phyloP scores from a whole-genome alignment of 805 yeast species.

The Lipomyces lipofer region DNA sequence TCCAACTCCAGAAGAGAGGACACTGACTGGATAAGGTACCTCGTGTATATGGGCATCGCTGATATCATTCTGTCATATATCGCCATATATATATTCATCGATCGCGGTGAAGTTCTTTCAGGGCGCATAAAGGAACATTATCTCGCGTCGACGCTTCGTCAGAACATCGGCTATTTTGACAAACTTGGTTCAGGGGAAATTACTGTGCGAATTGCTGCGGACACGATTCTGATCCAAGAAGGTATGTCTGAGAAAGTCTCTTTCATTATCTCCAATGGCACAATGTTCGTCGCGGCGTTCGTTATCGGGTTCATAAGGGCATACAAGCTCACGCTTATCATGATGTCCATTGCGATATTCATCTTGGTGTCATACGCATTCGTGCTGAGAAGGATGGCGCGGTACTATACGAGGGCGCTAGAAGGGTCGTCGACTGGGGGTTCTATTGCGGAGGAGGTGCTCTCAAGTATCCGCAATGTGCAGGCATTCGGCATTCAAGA shows the following conservation, averaged over 20 bases:
- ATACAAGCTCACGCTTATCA: constrained; percentile 42
- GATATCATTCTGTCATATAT: constrained; percentile 32
- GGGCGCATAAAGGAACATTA: constrained; percentile 44
- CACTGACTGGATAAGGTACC: not conserved
- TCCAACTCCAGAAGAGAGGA: no score
- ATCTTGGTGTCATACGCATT: constrained; percentile 36
- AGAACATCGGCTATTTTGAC: constrained; percentile 47
- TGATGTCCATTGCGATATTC: constrained; percentile 39
- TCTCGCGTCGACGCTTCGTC: constrained; percentile 42
- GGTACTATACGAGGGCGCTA: constrained; percentile 12
- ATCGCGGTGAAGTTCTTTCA: constrained; percentile 45
- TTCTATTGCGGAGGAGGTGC: constrained; percentile 45
- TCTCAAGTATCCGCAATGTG: constrained; percentile 44
- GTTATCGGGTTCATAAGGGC: constrained; percentile 41
- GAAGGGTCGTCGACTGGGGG: constrained; percentile 30
- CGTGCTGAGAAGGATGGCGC: constrained; percentile 36
- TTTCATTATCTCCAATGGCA: constrained; percentile 40
- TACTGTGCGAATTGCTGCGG: constrained; percentile 45
- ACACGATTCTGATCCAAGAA: constrained; percentile 45
- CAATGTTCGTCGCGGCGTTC: constrained; percentile 44
- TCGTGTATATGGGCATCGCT: constrained; percentile 22
- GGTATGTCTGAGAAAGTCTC: constrained; percentile 47
- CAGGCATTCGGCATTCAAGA: constrained; percentile 47
- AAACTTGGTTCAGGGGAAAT: constrained; percentile 46
- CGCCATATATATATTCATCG: constrained; percentile 41